Conservation (phyloP, 805 yeast species). For the Cyberlindnera saturnus region DNA sequence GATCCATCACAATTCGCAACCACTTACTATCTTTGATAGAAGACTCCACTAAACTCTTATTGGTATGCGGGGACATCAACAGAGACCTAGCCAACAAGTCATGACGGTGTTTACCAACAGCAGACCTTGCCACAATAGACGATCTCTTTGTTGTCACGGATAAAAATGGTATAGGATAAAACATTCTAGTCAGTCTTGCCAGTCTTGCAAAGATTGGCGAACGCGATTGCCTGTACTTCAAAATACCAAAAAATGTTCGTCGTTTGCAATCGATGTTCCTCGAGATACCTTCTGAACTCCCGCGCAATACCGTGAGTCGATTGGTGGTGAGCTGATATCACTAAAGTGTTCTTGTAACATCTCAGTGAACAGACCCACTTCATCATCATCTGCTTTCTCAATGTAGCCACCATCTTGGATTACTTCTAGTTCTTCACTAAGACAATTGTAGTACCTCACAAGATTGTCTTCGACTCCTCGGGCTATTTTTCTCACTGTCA, state of each 20-base stretch:
- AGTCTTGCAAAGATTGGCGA: not conserved
- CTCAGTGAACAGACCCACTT: not conserved
- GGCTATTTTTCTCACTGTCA: not conserved
- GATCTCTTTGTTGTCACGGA: not conserved
- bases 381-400: not conserved
- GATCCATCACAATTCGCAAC: too few species aligned
- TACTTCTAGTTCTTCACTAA: not conserved
- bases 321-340: too few species aligned
- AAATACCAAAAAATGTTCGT: not conserved
- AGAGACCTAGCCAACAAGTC: not conserved
- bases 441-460: too few species aligned
- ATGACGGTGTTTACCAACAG: not conserved
- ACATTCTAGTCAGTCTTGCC: not conserved
- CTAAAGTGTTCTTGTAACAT: not conserved
- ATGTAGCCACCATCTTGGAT: not conserved
- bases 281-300: not conserved
- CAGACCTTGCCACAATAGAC: not conserved
- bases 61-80: not conserved
- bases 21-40: too few species aligned
- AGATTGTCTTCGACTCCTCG: not conserved
- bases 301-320: not conserved
- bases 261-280: not conserved
- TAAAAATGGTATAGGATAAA: not conserved
- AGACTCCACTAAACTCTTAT: not conserved
- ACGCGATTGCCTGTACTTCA: not conserved